Conservation (phyloP, 257 asterid genomes). For the Solanum chilense region DNA sequence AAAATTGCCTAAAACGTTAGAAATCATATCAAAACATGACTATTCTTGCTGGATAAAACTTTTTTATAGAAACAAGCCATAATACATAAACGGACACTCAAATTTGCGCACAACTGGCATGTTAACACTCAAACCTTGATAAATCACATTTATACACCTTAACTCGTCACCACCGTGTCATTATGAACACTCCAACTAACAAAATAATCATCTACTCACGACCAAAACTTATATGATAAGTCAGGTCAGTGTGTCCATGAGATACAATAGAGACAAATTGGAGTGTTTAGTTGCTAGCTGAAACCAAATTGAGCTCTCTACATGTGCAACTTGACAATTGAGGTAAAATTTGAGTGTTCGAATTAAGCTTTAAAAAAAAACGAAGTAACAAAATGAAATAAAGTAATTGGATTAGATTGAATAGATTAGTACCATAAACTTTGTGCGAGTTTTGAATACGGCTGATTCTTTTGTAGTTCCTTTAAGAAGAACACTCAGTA, state of each 20-base stretch:
- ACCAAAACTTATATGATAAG: neutral
- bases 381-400: neutral
- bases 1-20: slow-evolving; percentile 45
- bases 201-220: neutral
- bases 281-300: neutral
- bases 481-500: slow-evolving; percentile 52
- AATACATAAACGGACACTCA: neutral
- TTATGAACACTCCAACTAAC: neutral
- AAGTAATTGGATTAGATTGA: neutral
- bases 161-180: neutral
- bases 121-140: neutral
- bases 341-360: neutral
- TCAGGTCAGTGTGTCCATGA: neutral
- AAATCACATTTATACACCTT: neutral
- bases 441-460: slow-evolving; percentile 36
- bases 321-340: neutral
- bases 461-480: slow-evolving; percentile 38
- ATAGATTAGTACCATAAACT: slow-evolving; percentile 41
- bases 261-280: neutral
- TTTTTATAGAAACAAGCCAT: neutral
- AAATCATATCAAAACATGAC: neutral
- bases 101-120: neutral
- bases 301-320: neutral
- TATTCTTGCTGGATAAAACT: neutral
- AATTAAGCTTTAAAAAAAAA: neutral